Evolutionary conservation across 257 asterid species (phyloP), one percentile per base, ranked within the genome.

Genomic region (Nicotiana otophora): DNA sequence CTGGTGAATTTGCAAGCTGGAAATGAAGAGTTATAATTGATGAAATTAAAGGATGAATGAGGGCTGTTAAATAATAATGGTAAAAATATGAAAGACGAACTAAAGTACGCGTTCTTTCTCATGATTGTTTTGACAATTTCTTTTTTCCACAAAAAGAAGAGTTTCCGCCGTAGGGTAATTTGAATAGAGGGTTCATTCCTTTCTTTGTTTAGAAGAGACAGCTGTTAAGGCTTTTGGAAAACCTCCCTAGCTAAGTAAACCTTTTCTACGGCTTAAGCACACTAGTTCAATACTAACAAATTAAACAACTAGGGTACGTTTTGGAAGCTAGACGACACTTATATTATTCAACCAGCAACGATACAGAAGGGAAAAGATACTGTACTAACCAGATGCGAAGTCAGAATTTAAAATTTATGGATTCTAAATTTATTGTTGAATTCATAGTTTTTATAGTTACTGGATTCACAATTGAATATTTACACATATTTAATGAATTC

Each of bases 181-280:
- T 42, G 8, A 63, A 48, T 60, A 84, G 83, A 74, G 83, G 81
- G 53, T 87, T 78, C 82, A 87, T 84, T 61, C 83, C 69, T 72
- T 70, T 66, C 66, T 82, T 82, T 31, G 61, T 83, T 20, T 39
- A 30, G 51, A 16, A 70, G 63, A 14, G 75, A 84, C 82, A 89
- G 70, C n/a, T 70, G 58, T 70, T 19, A 8, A 34, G 53, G 39
- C 77, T 36, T 69, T 69, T 46, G n/a, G 61, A 74, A 83, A 83
- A 69, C 78, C 83, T 83, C 60, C 20, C 72, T 53, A 23, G 63
- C 64, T 83, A 83, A 83, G 86, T 5, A 76, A 51, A 77, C 61
- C 12, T 64, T 42, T 31, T 20, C 26, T 19, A 77, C 68, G 14
- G 60, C 78, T 20, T 20, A 42, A 70, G 58, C 11, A 70, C 28